Evolutionary conservation across 179 eudicot species (phyloP).

Genomic region (Kewa caespitosa): DNA sequence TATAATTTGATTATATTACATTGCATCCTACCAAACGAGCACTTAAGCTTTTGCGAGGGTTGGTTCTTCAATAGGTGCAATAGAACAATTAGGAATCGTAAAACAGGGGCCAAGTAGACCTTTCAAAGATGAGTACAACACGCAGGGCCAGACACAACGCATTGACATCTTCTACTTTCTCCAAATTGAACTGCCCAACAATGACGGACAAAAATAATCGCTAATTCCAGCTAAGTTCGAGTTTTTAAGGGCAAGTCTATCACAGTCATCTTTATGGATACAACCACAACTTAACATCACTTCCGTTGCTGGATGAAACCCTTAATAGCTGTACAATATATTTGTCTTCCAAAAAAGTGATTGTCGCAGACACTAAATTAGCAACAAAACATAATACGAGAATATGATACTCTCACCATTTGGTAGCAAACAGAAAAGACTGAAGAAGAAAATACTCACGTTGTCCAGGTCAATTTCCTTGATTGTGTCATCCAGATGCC

Average conservation of each 20-base stretch:
- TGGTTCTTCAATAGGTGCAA: too few species aligned
- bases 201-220: background rate
- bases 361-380: background rate
- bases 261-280: background rate
- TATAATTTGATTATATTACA: too few species aligned
- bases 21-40: too few species aligned
- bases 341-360: background rate
- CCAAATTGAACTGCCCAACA: background rate
- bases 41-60: too few species aligned
- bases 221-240: background rate
- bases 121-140: background rate
- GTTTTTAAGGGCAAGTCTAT: background rate
- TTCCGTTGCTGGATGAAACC: background rate
- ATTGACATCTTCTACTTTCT: background rate
- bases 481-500: conserved; percentile 68
- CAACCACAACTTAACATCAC: background rate
- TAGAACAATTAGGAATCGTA: too few species aligned
- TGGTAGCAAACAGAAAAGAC: background rate
- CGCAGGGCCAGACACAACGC: too few species aligned
- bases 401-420: background rate
- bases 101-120: background rate
- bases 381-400: background rate
- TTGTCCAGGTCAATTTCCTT: conserved; percentile 85
- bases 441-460: conserved; percentile 42
- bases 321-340: background rate